A percentile compares a stretch with the other conserved stretches of the same genome.
Conservation (phyloP, 2,329 filamentous ascomycete species). For the Clonostachys rosea region DNA sequence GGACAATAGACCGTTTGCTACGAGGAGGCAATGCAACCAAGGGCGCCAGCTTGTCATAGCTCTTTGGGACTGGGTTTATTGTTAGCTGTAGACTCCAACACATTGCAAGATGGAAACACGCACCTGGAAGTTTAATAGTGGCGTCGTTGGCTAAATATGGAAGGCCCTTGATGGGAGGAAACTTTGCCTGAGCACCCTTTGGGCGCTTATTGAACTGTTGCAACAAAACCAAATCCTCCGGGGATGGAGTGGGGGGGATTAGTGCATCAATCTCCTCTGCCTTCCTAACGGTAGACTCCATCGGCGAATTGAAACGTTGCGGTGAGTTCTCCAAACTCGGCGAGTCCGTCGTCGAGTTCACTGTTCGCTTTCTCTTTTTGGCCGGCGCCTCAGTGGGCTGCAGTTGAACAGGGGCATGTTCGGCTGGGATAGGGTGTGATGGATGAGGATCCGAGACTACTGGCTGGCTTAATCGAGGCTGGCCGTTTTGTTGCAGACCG, state of each 20-base stretch:
- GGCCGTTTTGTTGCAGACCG: constrained; percentile 16
- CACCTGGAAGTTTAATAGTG: constrained; percentile 31
- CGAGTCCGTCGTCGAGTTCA: constrained; percentile 13
- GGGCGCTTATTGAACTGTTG: constrained; percentile 28
- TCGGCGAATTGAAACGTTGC: constrained; percentile 16
- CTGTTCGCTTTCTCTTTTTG: constrained; percentile 31
- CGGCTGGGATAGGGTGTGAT: no score
- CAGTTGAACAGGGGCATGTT: no score
- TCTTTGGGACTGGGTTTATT: constrained; percentile 25
- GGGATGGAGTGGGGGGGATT: constrained; percentile 18
- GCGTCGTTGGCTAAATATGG: constrained; percentile 29
- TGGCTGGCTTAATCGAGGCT: neutral
- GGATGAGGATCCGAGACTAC: no score
- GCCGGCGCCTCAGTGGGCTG: constrained; percentile 4
- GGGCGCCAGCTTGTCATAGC: constrained; percentile 37
- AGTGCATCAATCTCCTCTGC: constrained; percentile 26
- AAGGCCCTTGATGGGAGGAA: constrained; percentile 30
- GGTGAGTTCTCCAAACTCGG: constrained; percentile 16
- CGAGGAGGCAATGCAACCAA: constrained; percentile 33
- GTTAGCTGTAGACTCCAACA: neutral
- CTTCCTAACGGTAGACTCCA: constrained; percentile 19
- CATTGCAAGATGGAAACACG: constrained; percentile 1
- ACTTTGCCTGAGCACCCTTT: constrained; percentile 27
- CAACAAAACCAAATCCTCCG: constrained; percentile 27
- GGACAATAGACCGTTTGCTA: constrained; percentile 29